Conservation (phyloP, 768 basidiomycete species). For the Serendipita sp. region DNA sequence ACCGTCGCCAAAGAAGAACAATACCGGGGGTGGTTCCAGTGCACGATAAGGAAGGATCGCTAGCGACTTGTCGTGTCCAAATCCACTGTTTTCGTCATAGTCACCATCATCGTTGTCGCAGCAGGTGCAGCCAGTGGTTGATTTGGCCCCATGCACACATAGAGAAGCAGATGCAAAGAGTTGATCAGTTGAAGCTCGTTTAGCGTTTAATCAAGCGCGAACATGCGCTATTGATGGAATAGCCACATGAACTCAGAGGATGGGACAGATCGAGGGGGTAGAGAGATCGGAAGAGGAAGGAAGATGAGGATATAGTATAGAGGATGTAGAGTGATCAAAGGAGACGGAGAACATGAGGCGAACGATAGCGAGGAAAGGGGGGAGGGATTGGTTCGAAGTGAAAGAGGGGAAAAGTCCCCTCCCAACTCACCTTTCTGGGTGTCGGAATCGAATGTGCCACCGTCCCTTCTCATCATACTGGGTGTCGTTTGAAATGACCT, state of each 20-base stretch:
- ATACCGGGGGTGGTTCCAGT: constrained; percentile 50
- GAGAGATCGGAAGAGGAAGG: too few relatives aligned
- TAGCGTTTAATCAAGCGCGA: not conserved
- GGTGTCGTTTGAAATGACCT: constrained; percentile 91
- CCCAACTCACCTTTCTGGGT: constrained; percentile 60
- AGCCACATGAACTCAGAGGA: too few relatives aligned
- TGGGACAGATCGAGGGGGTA: too few relatives aligned
- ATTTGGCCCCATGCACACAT: too few relatives aligned
- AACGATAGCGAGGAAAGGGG: not conserved
- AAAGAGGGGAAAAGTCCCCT: not conserved
- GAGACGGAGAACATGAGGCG: not conserved
- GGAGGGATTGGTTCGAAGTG: not conserved
- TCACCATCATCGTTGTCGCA: too few relatives aligned
- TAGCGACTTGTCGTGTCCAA: constrained; percentile 91
- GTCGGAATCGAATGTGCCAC: constrained; percentile 77
- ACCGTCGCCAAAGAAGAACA: constrained; percentile 98
- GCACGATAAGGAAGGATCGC: constrained; percentile 84
- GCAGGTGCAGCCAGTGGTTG: too few relatives aligned
- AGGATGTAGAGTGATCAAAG: too few relatives aligned
- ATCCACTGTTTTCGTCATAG: constrained; percentile 41
- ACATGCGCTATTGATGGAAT: not conserved
- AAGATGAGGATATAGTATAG: not conserved
- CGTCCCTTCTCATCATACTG: constrained; percentile 42
- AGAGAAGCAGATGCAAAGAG: too few relatives aligned
- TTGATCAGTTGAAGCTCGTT: not conserved